Base-by-base conservation (phyloP, 225 moss, liverwort and hornwort species). In the Thuidium tamariscinum region DNA sequence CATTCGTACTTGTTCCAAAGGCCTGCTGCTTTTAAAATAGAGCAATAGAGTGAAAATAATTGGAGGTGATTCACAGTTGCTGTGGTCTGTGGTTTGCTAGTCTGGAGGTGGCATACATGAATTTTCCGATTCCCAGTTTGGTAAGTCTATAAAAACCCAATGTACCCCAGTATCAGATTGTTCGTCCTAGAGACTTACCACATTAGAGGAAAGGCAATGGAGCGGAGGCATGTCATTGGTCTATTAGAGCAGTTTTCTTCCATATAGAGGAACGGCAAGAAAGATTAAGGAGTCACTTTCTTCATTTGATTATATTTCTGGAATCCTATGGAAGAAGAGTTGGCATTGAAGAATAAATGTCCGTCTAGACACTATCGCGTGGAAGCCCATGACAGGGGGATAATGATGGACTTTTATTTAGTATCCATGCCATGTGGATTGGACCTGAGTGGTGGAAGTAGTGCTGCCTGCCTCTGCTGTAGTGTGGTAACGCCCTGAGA, bases 51-150 rank as follows among this genome's bases (percentile, higher is more conserved):
- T 79, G 73, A 60, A 71, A 62, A 15, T 14, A 16, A 71, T 60
- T 75, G 72, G 71, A 74, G 51, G 77, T 89, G 77, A 89, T 74
- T 74, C 73, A 67, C 74, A 64, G 42, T 86, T 80, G 44, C 82
- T 84, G 59, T 93, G 89, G 60, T 86, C 23, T 88, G 77, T 88
- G 86, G 65, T 86, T 56, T 69, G 37, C 81, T 92, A 99, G 98
- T 99, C 98, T 87, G 98, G 97, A 68, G 98, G 96, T 87, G 98
- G 98, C 82, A 97, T 99, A 60, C 98, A 99, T 70, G 98, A 99
- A 81, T 99, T 99, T 80, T 99, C 98, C 23, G 98, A 99, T 82
- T 99, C 98, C 65, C 98, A 99, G 86, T 99, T 99, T 81, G 98
- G 98, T 97, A 87, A 92, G 95, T 73, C 60, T 70, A 69, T 37